Percentiles rank a stretch among this genome's conserved stretches.
These are phyloP conservation scores for Annulohypoxylon stygium DNA, from an alignment of 495 filamentous ascomycete species.

Conservation along the genomic window DNA sequence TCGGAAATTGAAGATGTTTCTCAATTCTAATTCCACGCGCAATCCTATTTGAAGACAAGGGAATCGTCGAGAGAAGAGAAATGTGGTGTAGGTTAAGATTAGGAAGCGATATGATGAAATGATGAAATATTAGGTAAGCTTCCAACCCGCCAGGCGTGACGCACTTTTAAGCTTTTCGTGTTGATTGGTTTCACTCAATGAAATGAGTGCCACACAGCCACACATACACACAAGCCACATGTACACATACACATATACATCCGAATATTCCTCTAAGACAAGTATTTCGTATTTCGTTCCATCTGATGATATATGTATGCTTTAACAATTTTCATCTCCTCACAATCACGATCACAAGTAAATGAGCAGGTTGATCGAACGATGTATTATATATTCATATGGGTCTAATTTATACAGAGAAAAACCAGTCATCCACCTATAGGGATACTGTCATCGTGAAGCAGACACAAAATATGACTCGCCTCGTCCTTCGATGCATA, in stretches of 20 bases:
- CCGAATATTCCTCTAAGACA: neutral
- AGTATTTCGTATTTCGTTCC: neutral
- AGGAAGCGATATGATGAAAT: neutral
- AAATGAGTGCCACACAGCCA: neutral
- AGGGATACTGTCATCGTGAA: neutral
- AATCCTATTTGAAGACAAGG: neutral
- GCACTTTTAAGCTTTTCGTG: neutral
- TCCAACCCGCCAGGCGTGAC: neutral
- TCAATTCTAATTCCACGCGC: neutral
- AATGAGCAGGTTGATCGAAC: neutral
- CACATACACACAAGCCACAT: neutral
- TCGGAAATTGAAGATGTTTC: neutral
- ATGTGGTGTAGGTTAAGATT: too few relatives aligned
- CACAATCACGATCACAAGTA: neutral
- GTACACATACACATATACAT: neutral
- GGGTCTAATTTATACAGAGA: slow-evolving; percentile 4
- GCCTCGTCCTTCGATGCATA: neutral
- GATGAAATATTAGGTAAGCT: neutral
- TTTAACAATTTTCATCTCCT: neutral
- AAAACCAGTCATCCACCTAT: neutral
- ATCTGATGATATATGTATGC: neutral
- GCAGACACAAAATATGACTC: neutral
- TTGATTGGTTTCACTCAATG: slow-evolving; percentile 2
- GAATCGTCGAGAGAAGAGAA: neutral
- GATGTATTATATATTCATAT: neutral